These are phyloP conservation scores for Apiospora malaysiana DNA, from an alignment of 2,329 filamentous ascomycete species.

Conservation along the genomic window DNA sequence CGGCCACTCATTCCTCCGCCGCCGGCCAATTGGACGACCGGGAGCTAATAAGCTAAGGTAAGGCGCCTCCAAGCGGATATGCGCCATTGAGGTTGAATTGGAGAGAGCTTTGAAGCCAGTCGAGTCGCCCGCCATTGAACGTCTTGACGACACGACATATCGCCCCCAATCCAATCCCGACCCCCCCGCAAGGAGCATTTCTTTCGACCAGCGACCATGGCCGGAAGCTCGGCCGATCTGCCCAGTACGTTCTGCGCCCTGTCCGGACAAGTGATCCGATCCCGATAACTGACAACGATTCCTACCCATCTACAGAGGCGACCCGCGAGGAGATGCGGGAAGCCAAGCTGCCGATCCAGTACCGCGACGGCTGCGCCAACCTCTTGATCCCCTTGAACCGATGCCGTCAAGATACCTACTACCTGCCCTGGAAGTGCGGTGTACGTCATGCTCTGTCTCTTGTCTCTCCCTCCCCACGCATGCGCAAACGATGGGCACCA, in stretches of 20 bases:
- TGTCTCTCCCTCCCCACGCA: neutral
- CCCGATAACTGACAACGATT: neutral
- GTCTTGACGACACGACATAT: slow-evolving; percentile 1
- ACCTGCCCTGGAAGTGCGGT: slow-evolving; percentile 97
- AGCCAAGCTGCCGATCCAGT: slow-evolving; percentile 84
- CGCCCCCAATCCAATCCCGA: neutral
- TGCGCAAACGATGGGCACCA: neutral
- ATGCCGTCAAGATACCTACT: slow-evolving; percentile 90
- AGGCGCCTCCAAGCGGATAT: slow-evolving; percentile 15
- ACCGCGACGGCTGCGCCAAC: slow-evolving; percentile 94
- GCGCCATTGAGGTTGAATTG: slow-evolving; percentile 17
- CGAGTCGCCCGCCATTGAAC: neutral
- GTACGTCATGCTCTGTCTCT: slow-evolving; percentile 58
- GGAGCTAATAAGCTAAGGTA: slow-evolving; percentile 5
- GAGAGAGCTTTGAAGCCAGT: neutral
- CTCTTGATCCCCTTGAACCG: slow-evolving; percentile 95
- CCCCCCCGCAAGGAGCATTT: slow-evolving; percentile 13
- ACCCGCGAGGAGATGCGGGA: slow-evolving; percentile 93
- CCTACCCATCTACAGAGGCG: slow-evolving; percentile 59
- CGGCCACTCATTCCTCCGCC: slow-evolving; percentile 14
- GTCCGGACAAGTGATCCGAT: neutral
- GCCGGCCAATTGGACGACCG: slow-evolving; percentile 12
- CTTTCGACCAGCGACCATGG: slow-evolving; percentile 23
- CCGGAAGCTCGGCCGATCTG: slow-evolving; percentile 35
- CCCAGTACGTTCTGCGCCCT: slow-evolving; percentile 32